Conservation (phyloP, 2,329 filamentous ascomycete genomes). For the Meredithiella fracta region DNA sequence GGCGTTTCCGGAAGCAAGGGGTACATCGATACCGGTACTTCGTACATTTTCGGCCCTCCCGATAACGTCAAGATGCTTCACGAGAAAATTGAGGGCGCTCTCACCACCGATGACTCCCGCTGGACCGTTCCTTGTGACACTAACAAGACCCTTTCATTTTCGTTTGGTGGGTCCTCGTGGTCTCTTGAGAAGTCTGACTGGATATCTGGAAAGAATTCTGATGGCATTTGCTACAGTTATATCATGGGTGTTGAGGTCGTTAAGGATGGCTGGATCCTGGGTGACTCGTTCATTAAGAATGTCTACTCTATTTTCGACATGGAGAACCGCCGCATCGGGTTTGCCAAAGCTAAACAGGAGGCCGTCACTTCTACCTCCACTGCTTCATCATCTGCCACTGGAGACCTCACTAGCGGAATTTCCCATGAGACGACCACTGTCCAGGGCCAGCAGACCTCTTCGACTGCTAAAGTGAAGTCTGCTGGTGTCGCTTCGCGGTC, state of each 20-base stretch:
- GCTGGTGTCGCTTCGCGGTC: background rate
- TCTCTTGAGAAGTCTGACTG: conserved; percentile 56
- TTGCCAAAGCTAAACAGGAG: conserved; percentile 10
- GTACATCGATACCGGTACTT: conserved; percentile 74
- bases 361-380: conserved; percentile 8
- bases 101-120: conserved; percentile 39
- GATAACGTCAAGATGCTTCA: conserved; percentile 53
- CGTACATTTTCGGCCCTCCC: conserved; percentile 56
- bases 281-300: conserved; percentile 76
- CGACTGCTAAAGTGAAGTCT: background rate
- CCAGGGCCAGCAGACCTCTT: background rate
- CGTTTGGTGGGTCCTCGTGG: conserved; percentile 52
- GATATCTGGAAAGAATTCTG: conserved; percentile 31
- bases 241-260: conserved; percentile 58
- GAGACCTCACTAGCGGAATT: background rate
- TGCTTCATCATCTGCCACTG: conserved; percentile 3
- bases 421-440: background rate
- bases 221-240: conserved; percentile 47
- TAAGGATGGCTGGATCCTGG: conserved; percentile 53
- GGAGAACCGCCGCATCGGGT: conserved; percentile 46
- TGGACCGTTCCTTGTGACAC: conserved; percentile 62
- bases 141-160: conserved; percentile 41
- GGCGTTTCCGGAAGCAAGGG: conserved; percentile 41
- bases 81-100: conserved; percentile 45
- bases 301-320: conserved; percentile 76